Evolutionary conservation across 2,329 filamentous ascomycete genomes (phyloP), one percentile per base, ranked within the genome.

Genomic region (Setomelanomma holmii): DNA sequence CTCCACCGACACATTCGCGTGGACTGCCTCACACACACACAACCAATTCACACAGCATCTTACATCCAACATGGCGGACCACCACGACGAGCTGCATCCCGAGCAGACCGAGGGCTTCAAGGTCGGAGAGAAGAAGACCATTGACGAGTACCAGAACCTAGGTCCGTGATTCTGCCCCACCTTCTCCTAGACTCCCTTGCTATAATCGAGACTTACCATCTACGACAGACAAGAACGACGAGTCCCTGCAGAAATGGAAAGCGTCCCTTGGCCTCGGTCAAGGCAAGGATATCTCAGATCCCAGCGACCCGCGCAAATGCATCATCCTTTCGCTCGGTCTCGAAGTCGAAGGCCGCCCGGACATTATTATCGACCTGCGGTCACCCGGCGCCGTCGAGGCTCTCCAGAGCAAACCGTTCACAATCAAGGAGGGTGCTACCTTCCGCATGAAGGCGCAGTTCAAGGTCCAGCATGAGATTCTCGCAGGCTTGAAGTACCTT

Each of bases 221-320:
- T 40, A 33, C n/a, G 17, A 33, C 61, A 87, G 86, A 88, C 75
- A 77, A 83, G 68, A 82, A 90, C 69, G 95, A 99, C 76, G 93
- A 98, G 78, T 95, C 93, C 56, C 88, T 99, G 69, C 90, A 96
- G 79, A 89, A 93, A 71, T 99, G 96, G 89, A 99, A 99, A 83
- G 86, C 93, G 72, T 98, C 93, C 11, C 89, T 99, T 56, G 95
- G 95, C 65, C 87, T 98, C 55, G 86, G 87, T 60, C 87, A 82
- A 50, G 80, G 86, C 65, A 77, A 75, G 53, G 67, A 74, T 63
- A 76, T 81, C 63, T 77, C 77, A 40, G 78, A 82, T 71, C 76
- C 79, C 52, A 90, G 83, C 73, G 93, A 98, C 72, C 86, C 89
- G 42, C 90, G 93, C 66, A 91, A 90, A 74, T 96, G 92, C 80